These are phyloP conservation scores for Starmerella powellii DNA, from an alignment of 805 yeast genomes.

Conservation along the genomic window DNA sequence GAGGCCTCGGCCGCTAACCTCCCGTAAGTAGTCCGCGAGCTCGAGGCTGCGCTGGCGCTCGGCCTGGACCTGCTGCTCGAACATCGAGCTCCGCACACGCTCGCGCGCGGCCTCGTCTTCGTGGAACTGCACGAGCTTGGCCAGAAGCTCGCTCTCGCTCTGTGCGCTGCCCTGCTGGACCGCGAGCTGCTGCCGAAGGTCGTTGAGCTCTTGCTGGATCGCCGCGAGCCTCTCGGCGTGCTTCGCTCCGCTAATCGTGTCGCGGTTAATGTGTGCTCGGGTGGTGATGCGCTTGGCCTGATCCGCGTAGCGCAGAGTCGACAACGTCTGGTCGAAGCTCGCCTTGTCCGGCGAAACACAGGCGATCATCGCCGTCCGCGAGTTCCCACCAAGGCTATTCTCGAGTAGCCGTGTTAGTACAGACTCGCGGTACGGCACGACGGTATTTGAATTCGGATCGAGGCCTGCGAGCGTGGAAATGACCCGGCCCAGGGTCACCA, in stretches of 20 bases:
- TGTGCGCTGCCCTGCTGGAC: constrained; percentile 19
- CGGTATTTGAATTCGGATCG: constrained; percentile 8
- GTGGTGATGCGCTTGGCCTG: constrained; percentile 61
- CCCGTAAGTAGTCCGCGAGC: constrained; percentile 22
- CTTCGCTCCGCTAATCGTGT: constrained; percentile 31
- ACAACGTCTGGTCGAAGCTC: constrained; percentile 64
- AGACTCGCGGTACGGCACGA: constrained; percentile 66
- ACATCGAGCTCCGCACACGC: constrained; percentile 20
- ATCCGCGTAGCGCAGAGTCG: constrained; percentile 67
- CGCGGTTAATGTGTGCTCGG: constrained; percentile 43
- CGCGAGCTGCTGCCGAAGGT: constrained; percentile 27
- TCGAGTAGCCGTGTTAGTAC: constrained; percentile 60
- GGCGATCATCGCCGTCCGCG: constrained; percentile 81
- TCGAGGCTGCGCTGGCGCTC: constrained; percentile 19
- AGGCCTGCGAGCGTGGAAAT: constrained; percentile 38
- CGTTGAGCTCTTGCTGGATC: constrained; percentile 32
- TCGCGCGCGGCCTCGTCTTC: constrained; percentile 26
- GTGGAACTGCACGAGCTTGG: constrained; percentile 24
- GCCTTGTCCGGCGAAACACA: constrained; percentile 55
- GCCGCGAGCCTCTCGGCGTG: constrained; percentile 31
- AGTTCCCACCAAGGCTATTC: constrained; percentile 70
- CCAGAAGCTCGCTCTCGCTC: constrained; percentile 15
- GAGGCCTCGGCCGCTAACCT: constrained; percentile 20
- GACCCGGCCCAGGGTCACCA: constrained; percentile 68
- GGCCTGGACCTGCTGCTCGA: constrained; percentile 21